Evolutionary conservation across 208 protist genomes (phyloP), one percentile per base, ranked within the genome.

Genomic region (Acanthamoeba castellanii): DNA sequence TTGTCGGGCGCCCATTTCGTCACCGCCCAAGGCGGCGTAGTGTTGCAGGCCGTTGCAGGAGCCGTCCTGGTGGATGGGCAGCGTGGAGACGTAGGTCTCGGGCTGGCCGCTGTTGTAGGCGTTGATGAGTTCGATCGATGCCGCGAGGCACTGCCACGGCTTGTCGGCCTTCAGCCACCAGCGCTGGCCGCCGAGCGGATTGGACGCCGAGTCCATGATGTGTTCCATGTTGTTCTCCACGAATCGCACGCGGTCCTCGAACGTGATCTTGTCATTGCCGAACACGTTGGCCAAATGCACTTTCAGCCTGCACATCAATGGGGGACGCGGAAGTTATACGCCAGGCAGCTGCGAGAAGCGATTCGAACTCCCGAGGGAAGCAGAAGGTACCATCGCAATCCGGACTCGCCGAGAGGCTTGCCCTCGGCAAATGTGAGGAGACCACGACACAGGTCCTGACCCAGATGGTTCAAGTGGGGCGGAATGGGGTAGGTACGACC

Each of bases 1-100:
- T 47, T 99, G 97, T n/a, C 92, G 20, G 7, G 98, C 99, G 57
- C 99, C 99, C 30, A 98, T 96, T 13, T 98, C 97, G 94, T 99
- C 99, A n/a, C 99, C 98, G 18, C 99, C 99, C 91, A 99, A 98
- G 14, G 99, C 99, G 47, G 99, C 99, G 98, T 99, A 99, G 97
- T 99, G 99, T 97, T 99, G 99, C 85, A 99, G 96, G 50, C 99
- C 99, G 95, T 99, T 99, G 95, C 99, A 99, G 57, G 98, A 98
- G 30, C 99, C 99, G 96, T 99, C 99, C 76, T 98, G 98, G 50
- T 99, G 99, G 89, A 99, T 98, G 14, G 99, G 99, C 25, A 99
- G 95, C n/a, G 97, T 96, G 0, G 98, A 99, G 16, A 98, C 95
- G 94, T 98, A 99, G 34, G 97, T 96, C n/a, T 97, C 95, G 11